Evolutionary conservation across 176 grass and related monocot species (phyloP).

Genomic region (Hyparrhenia diplandra): DNA sequence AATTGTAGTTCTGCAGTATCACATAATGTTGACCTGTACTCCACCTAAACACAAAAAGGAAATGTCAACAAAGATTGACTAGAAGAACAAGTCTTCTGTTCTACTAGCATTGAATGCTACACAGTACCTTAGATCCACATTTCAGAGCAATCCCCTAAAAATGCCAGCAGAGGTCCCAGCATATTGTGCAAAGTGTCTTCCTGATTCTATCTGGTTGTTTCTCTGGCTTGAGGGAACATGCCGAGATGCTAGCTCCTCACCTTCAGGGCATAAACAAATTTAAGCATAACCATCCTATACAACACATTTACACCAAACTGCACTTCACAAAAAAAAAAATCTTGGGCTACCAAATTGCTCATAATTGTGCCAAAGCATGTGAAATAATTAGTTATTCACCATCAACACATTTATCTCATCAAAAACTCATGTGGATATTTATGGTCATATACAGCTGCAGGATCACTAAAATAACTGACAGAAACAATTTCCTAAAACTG

Average conservation of each 20-base stretch:
- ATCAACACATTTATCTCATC: not conserved
- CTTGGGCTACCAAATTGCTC: not conserved
- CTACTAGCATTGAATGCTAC: not conserved
- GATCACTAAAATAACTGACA: not conserved
- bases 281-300: slow-evolving; percentile 7
- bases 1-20: slow-evolving; percentile 77
- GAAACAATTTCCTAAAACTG: not conserved
- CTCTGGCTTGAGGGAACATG: slow-evolving; percentile 43
- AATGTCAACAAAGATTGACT: slow-evolving; percentile 18
- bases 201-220: slow-evolving; percentile 37
- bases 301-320: not conserved
- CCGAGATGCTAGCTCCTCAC: slow-evolving; percentile 30
- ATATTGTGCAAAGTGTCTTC: slow-evolving; percentile 21
- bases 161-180: slow-evolving; percentile 46
- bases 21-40: slow-evolving; percentile 62
- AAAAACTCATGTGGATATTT: not conserved
- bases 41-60: slow-evolving; percentile 58
- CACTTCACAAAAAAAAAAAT: slow-evolving; percentile 13
- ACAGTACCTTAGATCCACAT: slow-evolving; percentile 84
- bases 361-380: not conserved
- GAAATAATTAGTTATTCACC: not conserved
- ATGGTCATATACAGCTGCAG: not conserved
- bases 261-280: slow-evolving; percentile 31
- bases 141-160: slow-evolving; percentile 76
- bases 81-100: slow-evolving; percentile 9